Percentiles rank a stretch among this genome's conserved stretches.
Conservation (phyloP, 495 filamentous ascomycete species). For the Hyphodiscus hymeniophilus region DNA sequence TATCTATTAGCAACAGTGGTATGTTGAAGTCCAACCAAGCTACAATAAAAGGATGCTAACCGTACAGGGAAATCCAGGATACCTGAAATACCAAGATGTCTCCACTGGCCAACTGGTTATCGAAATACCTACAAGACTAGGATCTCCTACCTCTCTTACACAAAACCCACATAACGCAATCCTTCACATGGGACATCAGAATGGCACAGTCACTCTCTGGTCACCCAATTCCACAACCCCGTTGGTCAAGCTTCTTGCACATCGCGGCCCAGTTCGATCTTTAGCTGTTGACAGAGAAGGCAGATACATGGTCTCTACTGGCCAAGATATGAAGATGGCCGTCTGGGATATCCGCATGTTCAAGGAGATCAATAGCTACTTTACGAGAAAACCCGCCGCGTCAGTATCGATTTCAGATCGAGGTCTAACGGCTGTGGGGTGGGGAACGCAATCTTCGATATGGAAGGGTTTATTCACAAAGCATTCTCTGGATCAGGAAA, state of each 20-base stretch:
- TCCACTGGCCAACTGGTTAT: slow-evolving; percentile 81
- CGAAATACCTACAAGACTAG: slow-evolving; percentile 74
- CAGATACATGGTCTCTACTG: slow-evolving; percentile 90
- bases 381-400: slow-evolving; percentile 76
- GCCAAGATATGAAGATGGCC: slow-evolving; percentile 84
- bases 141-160: slow-evolving; percentile 71
- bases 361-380: slow-evolving; percentile 85
- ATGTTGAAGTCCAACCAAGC: slow-evolving; percentile 25
- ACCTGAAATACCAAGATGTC: slow-evolving; percentile 90
- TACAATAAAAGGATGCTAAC: not conserved
- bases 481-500: slow-evolving; percentile 53
- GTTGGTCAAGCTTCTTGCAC: slow-evolving; percentile 88
- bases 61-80: slow-evolving; percentile 65
- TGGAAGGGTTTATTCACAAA: slow-evolving; percentile 86
- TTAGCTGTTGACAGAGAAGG: slow-evolving; percentile 83
- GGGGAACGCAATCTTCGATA: slow-evolving; percentile 81
- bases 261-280: slow-evolving; percentile 84
- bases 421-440: slow-evolving; percentile 78
- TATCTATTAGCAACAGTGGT: slow-evolving; percentile 85
- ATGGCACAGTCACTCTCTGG: slow-evolving; percentile 90
- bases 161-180: slow-evolving; percentile 92
- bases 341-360: slow-evolving; percentile 97
- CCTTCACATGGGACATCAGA: slow-evolving; percentile 84
- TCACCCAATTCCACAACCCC: slow-evolving; percentile 85
- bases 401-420: slow-evolving; percentile 83